Evolutionary conservation across 2,329 filamentous ascomycete species (phyloP).

Genomic region (Lecanosticta acicola): DNA sequence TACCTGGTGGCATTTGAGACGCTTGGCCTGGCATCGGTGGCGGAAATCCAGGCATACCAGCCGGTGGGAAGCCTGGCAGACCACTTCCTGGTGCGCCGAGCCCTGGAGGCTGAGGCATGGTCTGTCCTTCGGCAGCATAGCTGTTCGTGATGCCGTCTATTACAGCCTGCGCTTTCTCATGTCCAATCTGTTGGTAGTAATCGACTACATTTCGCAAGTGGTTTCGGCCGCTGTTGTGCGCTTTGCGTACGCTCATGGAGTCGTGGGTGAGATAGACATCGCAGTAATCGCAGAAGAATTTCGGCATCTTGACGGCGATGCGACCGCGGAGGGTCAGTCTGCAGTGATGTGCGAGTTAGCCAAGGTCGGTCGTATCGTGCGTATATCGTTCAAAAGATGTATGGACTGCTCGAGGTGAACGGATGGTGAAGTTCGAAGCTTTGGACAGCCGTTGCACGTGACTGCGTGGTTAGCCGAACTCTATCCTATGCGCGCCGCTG

Average conservation of each 20-base stretch:
- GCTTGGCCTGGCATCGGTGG: slow-evolving; percentile 22
- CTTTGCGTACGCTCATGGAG: slow-evolving; percentile 98
- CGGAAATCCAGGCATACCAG: slow-evolving; percentile 30
- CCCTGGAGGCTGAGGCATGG: slow-evolving; percentile 69
- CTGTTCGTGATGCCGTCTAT: slow-evolving; percentile 97
- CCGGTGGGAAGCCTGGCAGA: slow-evolving; percentile 24
- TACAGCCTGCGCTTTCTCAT: slow-evolving; percentile 96
- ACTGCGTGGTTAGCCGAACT: too few relatives aligned
- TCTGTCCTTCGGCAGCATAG: slow-evolving; percentile 89
- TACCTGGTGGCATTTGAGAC: slow-evolving; percentile 22
- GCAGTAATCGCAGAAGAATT: slow-evolving; percentile 75
- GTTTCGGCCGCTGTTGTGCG: slow-evolving; percentile 94
- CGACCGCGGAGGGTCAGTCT: background rate
- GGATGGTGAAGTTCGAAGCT: too few relatives aligned
- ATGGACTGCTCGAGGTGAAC: too few relatives aligned
- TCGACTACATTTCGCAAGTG: slow-evolving; percentile 96
- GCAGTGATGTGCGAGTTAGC: too few relatives aligned
- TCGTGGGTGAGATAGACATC: slow-evolving; percentile 99
- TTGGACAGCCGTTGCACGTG: too few relatives aligned
- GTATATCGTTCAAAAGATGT: too few relatives aligned
- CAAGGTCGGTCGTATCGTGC: too few relatives aligned
- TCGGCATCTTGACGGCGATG: slow-evolving; percentile 26
- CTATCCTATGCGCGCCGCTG: too few relatives aligned
- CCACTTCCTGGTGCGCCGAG: slow-evolving; percentile 16
- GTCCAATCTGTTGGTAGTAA: slow-evolving; percentile 98